Base-by-base conservation (phyloP, 257 asterid genomes). In the Solanum virginianum region DNA sequence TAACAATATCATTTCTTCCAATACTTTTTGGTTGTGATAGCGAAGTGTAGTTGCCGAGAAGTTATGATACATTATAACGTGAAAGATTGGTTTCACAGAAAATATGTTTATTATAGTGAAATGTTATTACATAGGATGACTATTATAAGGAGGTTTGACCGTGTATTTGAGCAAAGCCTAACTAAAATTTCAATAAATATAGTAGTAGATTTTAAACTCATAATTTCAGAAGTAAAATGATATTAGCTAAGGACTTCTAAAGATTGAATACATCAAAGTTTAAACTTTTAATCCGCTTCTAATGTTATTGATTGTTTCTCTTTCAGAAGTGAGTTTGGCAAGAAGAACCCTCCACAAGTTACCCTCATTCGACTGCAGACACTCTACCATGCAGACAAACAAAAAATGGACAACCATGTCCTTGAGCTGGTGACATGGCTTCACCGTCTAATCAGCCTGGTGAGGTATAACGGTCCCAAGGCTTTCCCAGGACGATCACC, bases 381-480 rank as follows among this genome's bases (percentile, higher is more conserved):
- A 9, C 96, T 97, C 18, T 95, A 95, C 49, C 98, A 97, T 11
- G 98, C 98, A 0, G 97, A 97, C 85, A 97, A 93, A 84, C 80
- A 66, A 79, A 94, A 90, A 89, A 98, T 90, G 55, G 98, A 97
- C 71, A 60, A 90, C 18, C 86, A 88, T 93, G 91, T 97, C 75
- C 98, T 95, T 0, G 98, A 95, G 55, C 89, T 94, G 11, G 92
- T 97, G 84, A 89, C 95, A 24, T 97, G 92, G 95, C 98, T 97
- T 81, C 98, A 95, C 65, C 96, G 92, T 72, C 95, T 95, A 53
- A 91, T 97, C 85, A 91, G 92, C 80, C 88, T 88, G 22, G 96
- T 92, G 4, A 88, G 97, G 83, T 95, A 91, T 70, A 90, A 90
- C 2, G 95, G 92, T 8, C 84, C 87, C 26, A 91, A 90, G 86